phyloP scores from a whole-genome alignment of 129 eudicot genomes.

The Ambrosia trifida region DNA sequence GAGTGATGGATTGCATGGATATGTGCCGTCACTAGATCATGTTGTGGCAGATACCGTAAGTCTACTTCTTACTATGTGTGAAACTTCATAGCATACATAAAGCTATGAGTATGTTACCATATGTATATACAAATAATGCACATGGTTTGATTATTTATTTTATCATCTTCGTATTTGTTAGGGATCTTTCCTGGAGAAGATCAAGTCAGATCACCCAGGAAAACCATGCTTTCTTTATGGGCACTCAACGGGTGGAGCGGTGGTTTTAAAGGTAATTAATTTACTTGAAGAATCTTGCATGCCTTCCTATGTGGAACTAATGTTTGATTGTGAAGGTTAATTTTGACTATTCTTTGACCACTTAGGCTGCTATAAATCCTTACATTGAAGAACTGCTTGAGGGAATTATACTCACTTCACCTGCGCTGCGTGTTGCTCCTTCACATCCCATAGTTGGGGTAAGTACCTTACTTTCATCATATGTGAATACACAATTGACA shows the following conservation, averaged over 20 bases:
- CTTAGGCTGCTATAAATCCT: conserved; percentile 85
- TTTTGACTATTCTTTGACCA: conserved; percentile 2
- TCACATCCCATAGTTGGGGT: conserved; percentile 97
- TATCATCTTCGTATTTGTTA: conserved; percentile 20
- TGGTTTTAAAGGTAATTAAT: conserved; percentile 69
- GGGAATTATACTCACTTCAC: conserved; percentile 89
- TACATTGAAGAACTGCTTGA: conserved; percentile 76
- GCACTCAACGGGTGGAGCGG: conserved; percentile 98
- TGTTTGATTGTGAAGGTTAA: background rate
- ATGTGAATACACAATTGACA: background rate
- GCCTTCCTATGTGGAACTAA: background rate
- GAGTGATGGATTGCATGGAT: conserved; percentile 98
- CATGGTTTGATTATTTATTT: background rate
- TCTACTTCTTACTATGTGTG: conserved; percentile 21
- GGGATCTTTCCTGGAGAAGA: conserved; percentile 86
- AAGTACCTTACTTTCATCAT: conserved; percentile 33
- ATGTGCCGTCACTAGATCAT: conserved; percentile 93
- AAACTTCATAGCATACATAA: background rate
- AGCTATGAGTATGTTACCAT: background rate
- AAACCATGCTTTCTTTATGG: conserved; percentile 89
- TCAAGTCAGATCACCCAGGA: conserved; percentile 80
- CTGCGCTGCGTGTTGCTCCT: conserved; percentile 94
- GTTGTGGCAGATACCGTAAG: conserved; percentile 98
- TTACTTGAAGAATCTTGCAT: background rate
- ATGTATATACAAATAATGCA: background rate